Evolutionary conservation across 208 protist species (phyloP).

Genomic region (Trypanosoma melophagium): DNA sequence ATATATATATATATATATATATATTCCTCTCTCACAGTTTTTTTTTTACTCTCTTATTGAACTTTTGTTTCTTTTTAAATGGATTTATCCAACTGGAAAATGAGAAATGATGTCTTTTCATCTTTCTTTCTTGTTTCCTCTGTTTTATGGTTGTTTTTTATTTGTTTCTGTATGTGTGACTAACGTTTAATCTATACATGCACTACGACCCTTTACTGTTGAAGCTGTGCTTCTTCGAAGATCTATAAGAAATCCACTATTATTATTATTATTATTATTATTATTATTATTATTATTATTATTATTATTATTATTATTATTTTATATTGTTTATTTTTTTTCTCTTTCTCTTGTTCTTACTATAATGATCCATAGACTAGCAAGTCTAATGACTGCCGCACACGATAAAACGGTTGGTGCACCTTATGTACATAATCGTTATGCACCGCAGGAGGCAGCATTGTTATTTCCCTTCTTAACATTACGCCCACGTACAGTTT

Average conservation of each 20-base stretch:
- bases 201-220: too few relatives aligned
- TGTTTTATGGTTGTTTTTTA: constrained; percentile 12
- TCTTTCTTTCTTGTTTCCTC: constrained; percentile 10
- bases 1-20: constrained; percentile 3
- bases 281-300: constrained; percentile 13
- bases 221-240: too few relatives aligned
- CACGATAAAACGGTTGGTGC: constrained; percentile 9
- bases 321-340: constrained; percentile 22
- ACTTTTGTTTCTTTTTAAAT: constrained; percentile 14
- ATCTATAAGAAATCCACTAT: background rate
- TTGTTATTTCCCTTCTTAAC: constrained; percentile 10
- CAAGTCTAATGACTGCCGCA: background rate
- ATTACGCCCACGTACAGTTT: background rate
- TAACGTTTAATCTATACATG: background rate
- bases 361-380: too few relatives aligned
- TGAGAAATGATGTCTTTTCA: background rate
- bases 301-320: constrained; percentile 9
- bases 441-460: background rate
- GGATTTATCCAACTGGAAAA: background rate
- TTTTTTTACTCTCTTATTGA: constrained; percentile 11
- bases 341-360: constrained; percentile 5
- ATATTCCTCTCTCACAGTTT: background rate
- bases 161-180: constrained; percentile 22
- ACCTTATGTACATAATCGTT: background rate
- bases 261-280: background rate